Evolutionary conservation across 495 filamentous ascomycete species (phyloP).

Genomic region (Podospora bellae-mahoneyi): DNA sequence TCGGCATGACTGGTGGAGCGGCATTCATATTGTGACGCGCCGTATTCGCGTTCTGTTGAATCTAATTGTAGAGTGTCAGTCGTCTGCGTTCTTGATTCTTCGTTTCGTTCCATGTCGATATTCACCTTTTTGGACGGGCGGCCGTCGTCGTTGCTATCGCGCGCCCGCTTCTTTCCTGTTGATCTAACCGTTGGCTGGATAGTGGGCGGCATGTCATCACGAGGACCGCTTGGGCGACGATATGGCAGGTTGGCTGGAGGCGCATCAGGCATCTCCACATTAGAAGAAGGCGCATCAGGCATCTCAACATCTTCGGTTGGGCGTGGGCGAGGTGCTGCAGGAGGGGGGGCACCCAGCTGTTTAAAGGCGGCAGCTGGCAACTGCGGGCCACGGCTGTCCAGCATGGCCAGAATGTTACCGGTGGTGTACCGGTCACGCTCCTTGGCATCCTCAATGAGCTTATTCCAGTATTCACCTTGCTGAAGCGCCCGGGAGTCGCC

Average conservation of each 20-base stretch:
- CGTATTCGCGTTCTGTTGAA: conserved; percentile 8
- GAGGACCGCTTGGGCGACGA: conserved; percentile 16
- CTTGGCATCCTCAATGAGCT: conserved; percentile 76
- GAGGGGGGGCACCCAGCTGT: conserved; percentile 9
- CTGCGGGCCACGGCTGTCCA: conserved; percentile 36
- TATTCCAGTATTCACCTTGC: conserved; percentile 86
- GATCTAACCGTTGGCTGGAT: conserved; percentile 26
- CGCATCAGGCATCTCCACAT: conserved; percentile 32
- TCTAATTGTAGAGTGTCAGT: neutral
- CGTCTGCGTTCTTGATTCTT: neutral
- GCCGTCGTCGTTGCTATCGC: conserved; percentile 23
- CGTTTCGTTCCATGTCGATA: neutral
- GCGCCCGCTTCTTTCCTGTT: conserved; percentile 30
- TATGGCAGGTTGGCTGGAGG: conserved; percentile 21
- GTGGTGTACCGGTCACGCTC: conserved; percentile 69
- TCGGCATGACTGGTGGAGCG: conserved; percentile 8
- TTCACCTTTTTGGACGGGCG: conserved; percentile 21
- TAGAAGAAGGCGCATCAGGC: conserved; percentile 19
- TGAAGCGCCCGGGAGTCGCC: conserved; percentile 82
- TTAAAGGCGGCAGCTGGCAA: conserved; percentile 21
- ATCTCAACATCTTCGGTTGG: conserved; percentile 28
- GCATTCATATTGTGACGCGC: conserved; percentile 14
- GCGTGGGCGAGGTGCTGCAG: neutral
- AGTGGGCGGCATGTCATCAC: conserved; percentile 22
- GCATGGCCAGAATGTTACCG: conserved; percentile 55